A percentile compares a stretch with the other conserved stretches of the same genome.
Evolutionary conservation across 2,329 filamentous ascomycete species (phyloP).

Genomic region (Helicocarpus griseus): DNA sequence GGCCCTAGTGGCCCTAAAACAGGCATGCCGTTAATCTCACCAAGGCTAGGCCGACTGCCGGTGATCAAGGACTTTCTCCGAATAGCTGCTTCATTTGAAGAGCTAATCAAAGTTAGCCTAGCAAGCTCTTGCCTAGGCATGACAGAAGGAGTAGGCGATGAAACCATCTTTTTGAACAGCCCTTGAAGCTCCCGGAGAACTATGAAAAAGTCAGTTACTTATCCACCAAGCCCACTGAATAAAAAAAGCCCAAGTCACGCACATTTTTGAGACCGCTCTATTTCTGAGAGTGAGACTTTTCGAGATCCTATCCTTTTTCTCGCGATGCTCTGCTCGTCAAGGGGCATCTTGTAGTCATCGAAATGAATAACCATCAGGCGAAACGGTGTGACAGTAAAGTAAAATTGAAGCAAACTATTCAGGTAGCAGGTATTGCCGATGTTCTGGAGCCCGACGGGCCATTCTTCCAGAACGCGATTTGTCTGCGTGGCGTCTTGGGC

Average conservation of each 20-base stretch:
- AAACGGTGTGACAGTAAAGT: constrained; percentile 78
- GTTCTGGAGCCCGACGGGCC: constrained; percentile 81
- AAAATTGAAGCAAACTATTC: constrained; percentile 91
- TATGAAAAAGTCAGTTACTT: constrained; percentile 25
- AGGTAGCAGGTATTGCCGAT: constrained; percentile 98
- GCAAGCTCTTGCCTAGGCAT: constrained; percentile 68
- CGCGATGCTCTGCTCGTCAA: constrained; percentile 53
- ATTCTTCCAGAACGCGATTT: constrained; percentile 35
- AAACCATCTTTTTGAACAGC: constrained; percentile 63
- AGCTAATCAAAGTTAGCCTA: constrained; percentile 62
- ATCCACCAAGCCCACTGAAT: background rate
- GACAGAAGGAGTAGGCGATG: constrained; percentile 51
- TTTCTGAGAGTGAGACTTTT: constrained; percentile 50
- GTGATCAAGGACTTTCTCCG: constrained; percentile 38
- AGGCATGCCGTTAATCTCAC: constrained; percentile 35
- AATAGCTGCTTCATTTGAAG: constrained; percentile 44
- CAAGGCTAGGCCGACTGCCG: constrained; percentile 23
- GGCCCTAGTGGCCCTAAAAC: constrained; percentile 39
- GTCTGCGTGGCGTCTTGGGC: constrained; percentile 22
- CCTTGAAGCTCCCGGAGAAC: constrained; percentile 64
- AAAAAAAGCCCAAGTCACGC: constrained; percentile 31
- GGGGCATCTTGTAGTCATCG: constrained; percentile 58
- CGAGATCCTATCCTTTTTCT: constrained; percentile 67
- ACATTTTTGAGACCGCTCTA: constrained; percentile 62
- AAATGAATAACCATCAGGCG: constrained; percentile 72